Conservation (phyloP, 2,329 filamentous ascomycete genomes). For the Pyrenochaeta sp. region DNA sequence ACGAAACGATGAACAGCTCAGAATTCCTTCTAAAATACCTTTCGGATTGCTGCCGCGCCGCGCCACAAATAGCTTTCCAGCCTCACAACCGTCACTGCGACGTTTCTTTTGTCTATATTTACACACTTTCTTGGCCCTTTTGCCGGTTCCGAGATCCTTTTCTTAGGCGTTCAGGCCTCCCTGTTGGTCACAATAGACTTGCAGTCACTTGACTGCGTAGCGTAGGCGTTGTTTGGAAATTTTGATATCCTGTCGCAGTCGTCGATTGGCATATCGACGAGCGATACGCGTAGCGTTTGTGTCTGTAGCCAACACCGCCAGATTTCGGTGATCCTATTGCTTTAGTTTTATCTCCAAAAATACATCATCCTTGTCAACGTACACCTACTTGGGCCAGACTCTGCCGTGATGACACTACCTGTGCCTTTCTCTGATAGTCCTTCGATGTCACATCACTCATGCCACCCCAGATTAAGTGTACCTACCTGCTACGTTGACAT, state of each 20-base stretch:
- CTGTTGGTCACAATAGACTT: slow-evolving; percentile 4
- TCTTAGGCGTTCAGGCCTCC: neutral
- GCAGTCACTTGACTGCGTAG: slow-evolving; percentile 2
- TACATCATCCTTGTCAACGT: neutral
- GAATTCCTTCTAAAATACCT: neutral
- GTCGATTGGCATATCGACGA: slow-evolving; percentile 1
- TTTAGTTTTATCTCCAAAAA: neutral
- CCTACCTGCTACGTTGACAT: no score
- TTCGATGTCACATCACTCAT: no score
- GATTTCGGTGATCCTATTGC: neutral
- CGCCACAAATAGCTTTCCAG: neutral
- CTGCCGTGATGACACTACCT: no score
- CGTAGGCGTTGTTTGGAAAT: slow-evolving; percentile 11
- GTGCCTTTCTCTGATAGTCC: no score
- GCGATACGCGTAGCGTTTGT: neutral
- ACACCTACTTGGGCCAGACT: neutral
- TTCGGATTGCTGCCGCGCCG: neutral
- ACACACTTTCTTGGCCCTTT: neutral
- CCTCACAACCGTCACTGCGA: slow-evolving; percentile 10
- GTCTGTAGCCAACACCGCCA: neutral
- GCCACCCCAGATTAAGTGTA: no score
- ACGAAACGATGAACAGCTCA: no score
- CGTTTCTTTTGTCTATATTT: slow-evolving; percentile 15
- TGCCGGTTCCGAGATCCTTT: neutral
- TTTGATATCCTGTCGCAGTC: neutral